Base-by-base conservation (phyloP, 176 grass and related monocot species). In the Carex littledalei region DNA sequence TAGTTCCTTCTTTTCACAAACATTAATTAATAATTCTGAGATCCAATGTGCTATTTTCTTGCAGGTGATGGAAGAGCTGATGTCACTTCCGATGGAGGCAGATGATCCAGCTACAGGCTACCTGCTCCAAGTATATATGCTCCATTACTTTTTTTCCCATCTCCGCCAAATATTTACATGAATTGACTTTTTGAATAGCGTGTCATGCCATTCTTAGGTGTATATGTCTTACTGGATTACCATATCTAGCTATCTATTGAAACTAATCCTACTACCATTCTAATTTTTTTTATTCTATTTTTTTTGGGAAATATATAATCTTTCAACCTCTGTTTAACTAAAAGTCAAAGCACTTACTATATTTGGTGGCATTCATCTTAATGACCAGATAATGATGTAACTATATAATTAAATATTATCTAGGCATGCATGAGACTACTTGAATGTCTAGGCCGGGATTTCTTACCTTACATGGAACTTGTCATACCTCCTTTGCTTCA, bases 401-500 rank as follows among this genome's bases (percentile, higher is more conserved):
- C 16, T 50, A 60, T 60, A n/a, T 18, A 20, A 60, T 60, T 14
- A 18, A 7, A 17, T 78, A 57, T 50, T 11, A 50, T 50, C 9
- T 72, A 97, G 94, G 89, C 94, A 77, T 97, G 94, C 91, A 89
- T 91, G 45, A 88, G 88, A 63, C 82, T 97, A 37, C 93, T 91
- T 86, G 93, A 89, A 68, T 97, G 91, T 84, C 90, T 97, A 81
- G 91, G 94, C 78, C 91, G 90, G 73, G 94, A 97, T 75, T 97
- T 97, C 87, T 74, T 97, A 18, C 94, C 94, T 9, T 97, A 97
- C 89, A 97, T 91, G 94, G 88, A 62, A 85, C 84, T 91, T 81
- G 89, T 97, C 86, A 97, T 97, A 89, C 94, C 91, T 10, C 94
- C 91, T 63, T 87, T 97, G 79, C 89, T 97, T 66, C 91, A 93